A percentile compares a stretch with the other conserved stretches of the same genome.
phyloP scores from a whole-genome alignment of 805 yeast genomes.

The Cyberlindnera maritima region DNA sequence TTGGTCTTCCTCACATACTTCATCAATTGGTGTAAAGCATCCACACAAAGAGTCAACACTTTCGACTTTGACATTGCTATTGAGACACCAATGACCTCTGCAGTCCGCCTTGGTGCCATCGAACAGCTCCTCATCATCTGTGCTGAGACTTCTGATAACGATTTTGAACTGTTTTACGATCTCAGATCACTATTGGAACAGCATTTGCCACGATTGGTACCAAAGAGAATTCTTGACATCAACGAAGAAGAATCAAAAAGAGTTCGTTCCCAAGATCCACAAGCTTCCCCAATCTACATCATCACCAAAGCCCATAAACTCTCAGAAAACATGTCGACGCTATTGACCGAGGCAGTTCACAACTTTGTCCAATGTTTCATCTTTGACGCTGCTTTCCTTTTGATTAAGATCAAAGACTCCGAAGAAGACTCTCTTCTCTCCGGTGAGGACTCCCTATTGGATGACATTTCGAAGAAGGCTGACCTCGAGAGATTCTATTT shows the following conservation, averaged over 20 bases:
- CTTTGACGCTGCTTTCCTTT: conserved; percentile 59
- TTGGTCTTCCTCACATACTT: conserved; percentile 55
- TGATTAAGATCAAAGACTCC: conserved; percentile 65
- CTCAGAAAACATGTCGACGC: conserved; percentile 25
- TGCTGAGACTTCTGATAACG: conserved; percentile 52
- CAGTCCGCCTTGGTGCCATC: conserved; percentile 64
- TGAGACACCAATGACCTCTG: conserved; percentile 54
- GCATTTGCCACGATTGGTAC: conserved; percentile 56
- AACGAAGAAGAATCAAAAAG: conserved; percentile 41
- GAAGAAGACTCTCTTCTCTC: conserved; percentile 73
- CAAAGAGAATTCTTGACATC: conserved; percentile 50
- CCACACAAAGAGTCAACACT: conserved; percentile 38
- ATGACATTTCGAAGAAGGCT: conserved; percentile 65
- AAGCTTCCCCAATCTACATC: conserved; percentile 21
- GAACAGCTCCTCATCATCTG: conserved; percentile 62
- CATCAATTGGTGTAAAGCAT: conserved; percentile 64
- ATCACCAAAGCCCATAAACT: conserved; percentile 21
- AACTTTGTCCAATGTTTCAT: conserved; percentile 54
- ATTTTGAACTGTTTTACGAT: conserved; percentile 55
- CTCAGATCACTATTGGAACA: conserved; percentile 64
- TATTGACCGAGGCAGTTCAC: conserved; percentile 43
- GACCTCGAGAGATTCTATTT: conserved; percentile 87
- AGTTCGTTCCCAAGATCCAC: conserved; percentile 27
- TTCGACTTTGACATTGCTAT: conserved; percentile 56
- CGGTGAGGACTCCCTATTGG: conserved; percentile 52